Evolutionary conservation across 495 filamentous ascomycete genomes (phyloP).

Genomic region (Diplogelasinospora grovesii): DNA sequence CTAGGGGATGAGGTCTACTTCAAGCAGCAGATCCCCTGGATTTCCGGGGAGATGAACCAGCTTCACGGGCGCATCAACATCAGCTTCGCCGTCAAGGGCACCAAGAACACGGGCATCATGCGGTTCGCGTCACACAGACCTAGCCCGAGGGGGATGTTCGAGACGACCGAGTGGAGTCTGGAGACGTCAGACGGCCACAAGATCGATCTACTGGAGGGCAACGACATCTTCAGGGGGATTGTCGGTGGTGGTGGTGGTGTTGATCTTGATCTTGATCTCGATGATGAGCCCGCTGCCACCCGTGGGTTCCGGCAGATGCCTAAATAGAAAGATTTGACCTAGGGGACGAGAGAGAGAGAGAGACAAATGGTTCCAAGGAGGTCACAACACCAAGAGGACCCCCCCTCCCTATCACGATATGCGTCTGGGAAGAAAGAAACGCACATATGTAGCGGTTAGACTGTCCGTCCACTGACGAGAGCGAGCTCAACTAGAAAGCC

Average conservation of each 20-base stretch:
- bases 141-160: constrained; percentile 65
- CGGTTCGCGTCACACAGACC: constrained; percentile 71
- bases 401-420: too few species aligned
- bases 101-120: constrained; percentile 63
- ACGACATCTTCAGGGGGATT: constrained; percentile 53
- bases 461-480: too few species aligned
- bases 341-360: too few species aligned
- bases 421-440: too few species aligned
- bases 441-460: too few species aligned
- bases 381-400: too few species aligned
- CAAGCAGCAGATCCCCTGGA: constrained; percentile 81
- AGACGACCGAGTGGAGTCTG: constrained; percentile 71
- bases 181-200: constrained; percentile 57
- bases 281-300: constrained; percentile 21
- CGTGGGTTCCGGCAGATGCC: constrained; percentile 40
- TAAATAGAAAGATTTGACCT: too few species aligned
- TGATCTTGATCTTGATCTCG: constrained; percentile 31
- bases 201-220: constrained; percentile 60
- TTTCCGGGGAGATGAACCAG: constrained; percentile 88
- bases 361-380: too few species aligned
- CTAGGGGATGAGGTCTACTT: constrained; percentile 95
- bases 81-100: constrained; percentile 79
- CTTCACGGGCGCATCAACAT: constrained; percentile 89
- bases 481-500: too few species aligned
- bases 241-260: constrained; percentile 6